These are phyloP conservation scores for Tylopilus sp. DNA, from an alignment of 1,284 basidiomycete genomes.

Conservation along the genomic window DNA sequence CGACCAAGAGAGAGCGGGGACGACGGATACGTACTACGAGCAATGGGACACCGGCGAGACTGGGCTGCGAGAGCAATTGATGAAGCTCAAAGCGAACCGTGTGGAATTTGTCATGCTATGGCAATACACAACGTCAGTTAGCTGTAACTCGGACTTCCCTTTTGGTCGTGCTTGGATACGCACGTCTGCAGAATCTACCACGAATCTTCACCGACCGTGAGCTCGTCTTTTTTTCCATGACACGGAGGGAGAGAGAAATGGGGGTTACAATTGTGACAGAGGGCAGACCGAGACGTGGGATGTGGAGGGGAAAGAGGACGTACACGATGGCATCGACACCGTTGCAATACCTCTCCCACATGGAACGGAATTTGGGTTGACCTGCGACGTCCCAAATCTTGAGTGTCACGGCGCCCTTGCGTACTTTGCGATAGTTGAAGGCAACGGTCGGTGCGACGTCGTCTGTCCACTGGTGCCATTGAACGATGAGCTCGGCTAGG, in stretches of 20 bases:
- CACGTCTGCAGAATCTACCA: slow-evolving; percentile 87
- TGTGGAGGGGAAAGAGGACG: slow-evolving; percentile 34
- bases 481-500: background rate
- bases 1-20: background rate
- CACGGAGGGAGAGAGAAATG: too few relatives aligned
- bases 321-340: slow-evolving; percentile 94
- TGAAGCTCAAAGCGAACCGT: slow-evolving; percentile 89
- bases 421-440: slow-evolving; percentile 82
- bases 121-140: slow-evolving; percentile 10
- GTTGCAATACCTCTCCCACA: slow-evolving; percentile 95
- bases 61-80: slow-evolving; percentile 73
- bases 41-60: slow-evolving; percentile 77
- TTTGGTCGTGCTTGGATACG: slow-evolving; percentile 28
- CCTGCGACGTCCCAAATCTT: slow-evolving; percentile 97
- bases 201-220: slow-evolving; percentile 56
- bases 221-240: slow-evolving; percentile 8
- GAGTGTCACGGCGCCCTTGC: slow-evolving; percentile 86
- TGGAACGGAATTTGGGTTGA: slow-evolving; percentile 89
- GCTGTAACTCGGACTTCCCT: too few relatives aligned
- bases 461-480: slow-evolving; percentile 87
- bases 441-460: slow-evolving; percentile 93
- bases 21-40: slow-evolving; percentile 62
- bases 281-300: background rate
- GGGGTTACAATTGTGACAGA: background rate
- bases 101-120: slow-evolving; percentile 73